Conservation (phyloP, 108 stramenopile genomes). For the Poteriospumella lacustris region DNA sequence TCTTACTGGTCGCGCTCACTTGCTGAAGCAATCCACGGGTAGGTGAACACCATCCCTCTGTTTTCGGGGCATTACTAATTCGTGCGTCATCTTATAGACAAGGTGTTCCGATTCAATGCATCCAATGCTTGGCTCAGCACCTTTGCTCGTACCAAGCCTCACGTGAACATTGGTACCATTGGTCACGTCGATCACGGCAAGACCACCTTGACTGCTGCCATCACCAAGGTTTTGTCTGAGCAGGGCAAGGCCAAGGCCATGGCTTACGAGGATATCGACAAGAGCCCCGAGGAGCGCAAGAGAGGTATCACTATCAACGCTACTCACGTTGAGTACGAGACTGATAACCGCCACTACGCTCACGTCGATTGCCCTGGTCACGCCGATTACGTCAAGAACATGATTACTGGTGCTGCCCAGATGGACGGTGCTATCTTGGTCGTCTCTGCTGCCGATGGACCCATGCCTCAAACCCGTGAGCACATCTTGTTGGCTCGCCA, state of each 20-base stretch:
- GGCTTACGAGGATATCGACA: conserved; percentile 81
- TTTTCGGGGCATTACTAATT: no score
- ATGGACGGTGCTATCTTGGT: conserved; percentile 99
- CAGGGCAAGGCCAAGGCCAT: conserved; percentile 69
- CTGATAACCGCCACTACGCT: conserved; percentile 88
- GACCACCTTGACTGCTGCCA: conserved; percentile 97
- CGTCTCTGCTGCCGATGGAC: conserved; percentile 96
- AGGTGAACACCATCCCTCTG: no score
- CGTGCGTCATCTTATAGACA: no score
- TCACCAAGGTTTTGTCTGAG: conserved; percentile 89
- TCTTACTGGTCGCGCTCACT: no score
- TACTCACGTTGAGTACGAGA: conserved; percentile 93
- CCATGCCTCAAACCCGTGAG: conserved; percentile 99
- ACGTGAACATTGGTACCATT: conserved; percentile 98
- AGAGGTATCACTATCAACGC: conserved; percentile 81
- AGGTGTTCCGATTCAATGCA: not conserved
- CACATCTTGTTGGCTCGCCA: conserved; percentile 97
- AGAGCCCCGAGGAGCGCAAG: conserved; percentile 88
- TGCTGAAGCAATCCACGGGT: no score
- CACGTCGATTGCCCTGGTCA: conserved; percentile 99
- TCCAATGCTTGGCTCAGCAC: conserved; percentile 13
- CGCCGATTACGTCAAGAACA: conserved; percentile 99
- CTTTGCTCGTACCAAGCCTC: conserved; percentile 84
- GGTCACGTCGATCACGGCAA: conserved; percentile 93
- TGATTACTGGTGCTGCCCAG: conserved; percentile 99